These are phyloP conservation scores for Sutorius australiensis DNA, from an alignment of 768 basidiomycete genomes.

Conservation along the genomic window DNA sequence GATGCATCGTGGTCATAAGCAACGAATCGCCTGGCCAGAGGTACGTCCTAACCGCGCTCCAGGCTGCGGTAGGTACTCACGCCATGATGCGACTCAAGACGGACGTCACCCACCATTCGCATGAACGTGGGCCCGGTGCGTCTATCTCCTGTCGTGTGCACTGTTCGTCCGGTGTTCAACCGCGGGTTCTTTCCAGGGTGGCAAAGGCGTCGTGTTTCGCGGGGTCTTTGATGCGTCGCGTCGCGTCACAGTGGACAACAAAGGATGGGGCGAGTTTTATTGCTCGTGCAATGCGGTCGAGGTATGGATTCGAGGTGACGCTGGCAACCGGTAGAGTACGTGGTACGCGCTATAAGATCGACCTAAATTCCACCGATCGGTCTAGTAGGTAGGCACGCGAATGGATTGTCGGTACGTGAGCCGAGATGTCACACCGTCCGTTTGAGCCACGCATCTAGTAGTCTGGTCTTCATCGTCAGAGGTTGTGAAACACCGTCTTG, in stretches of 20 bases:
- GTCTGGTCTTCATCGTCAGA: too few species aligned
- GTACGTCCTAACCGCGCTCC: constrained; percentile 12
- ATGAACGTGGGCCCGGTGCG: constrained; percentile 68
- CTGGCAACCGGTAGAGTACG: too few species aligned
- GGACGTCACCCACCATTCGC: constrained; percentile 36
- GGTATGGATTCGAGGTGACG: constrained; percentile 47
- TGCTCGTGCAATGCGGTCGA: constrained; percentile 54
- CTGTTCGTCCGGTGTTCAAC: neutral
- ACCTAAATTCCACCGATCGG: too few species aligned
- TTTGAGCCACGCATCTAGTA: too few species aligned
- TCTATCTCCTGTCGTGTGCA: constrained; percentile 11
- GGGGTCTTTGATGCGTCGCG: constrained; percentile 46
- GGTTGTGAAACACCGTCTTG: too few species aligned
- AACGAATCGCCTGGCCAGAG: constrained; percentile 37
- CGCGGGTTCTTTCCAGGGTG: constrained; percentile 18
- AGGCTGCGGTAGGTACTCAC: neutral
- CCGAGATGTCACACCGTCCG: too few species aligned
- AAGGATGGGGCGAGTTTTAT: constrained; percentile 67
- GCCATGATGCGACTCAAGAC: neutral
- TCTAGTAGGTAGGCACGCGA: too few species aligned
- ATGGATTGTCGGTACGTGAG: too few species aligned
- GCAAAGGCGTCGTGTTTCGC: constrained; percentile 37
- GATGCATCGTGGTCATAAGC: constrained; percentile 71
- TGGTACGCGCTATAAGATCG: too few species aligned
- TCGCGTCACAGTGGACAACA: constrained; percentile 41